Conservation (phyloP, 164 flowering plant species). For the Kingdonia uniflora region DNA sequence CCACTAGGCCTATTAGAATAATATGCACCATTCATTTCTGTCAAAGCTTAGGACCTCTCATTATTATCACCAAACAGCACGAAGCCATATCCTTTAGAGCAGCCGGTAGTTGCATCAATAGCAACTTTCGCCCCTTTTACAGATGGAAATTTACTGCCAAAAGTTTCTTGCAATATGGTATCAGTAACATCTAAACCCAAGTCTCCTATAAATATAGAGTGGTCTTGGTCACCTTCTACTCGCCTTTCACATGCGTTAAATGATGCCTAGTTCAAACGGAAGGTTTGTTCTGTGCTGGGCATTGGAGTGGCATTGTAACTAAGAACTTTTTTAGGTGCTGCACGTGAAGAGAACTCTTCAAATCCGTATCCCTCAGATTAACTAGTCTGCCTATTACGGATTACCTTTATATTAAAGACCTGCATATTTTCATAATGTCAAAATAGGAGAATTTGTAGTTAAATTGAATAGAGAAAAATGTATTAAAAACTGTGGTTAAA, state of each 20-base stretch:
- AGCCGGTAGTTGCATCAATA: constrained; percentile 85
- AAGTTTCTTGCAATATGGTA: constrained; percentile 73
- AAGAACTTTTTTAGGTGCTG: constrained; percentile 78
- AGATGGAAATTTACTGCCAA: constrained; percentile 67
- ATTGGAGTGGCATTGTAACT: constrained; percentile 42
- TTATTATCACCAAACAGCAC: constrained; percentile 93
- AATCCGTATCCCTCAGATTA: constrained; percentile 93
- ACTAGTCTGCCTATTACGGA: constrained; percentile 90
- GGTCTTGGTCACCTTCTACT: constrained; percentile 70
- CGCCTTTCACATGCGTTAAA: constrained; percentile 85
- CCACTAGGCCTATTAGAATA: constrained; percentile 91
- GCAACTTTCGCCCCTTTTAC: constrained; percentile 97
- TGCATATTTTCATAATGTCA: constrained; percentile 14
- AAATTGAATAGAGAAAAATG: no score
- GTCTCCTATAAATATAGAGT: constrained; percentile 93
- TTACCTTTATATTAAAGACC: constrained; percentile 75
- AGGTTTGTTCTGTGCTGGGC: constrained; percentile 85
- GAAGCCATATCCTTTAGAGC: constrained; percentile 94
- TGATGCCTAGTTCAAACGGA: constrained; percentile 89
- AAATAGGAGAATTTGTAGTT: background rate
- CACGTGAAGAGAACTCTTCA: constrained; percentile 73
- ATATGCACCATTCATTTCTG: constrained; percentile 84
- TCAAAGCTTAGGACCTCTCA: constrained; percentile 72
- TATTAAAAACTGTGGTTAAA: no score
- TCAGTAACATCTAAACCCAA: constrained; percentile 91